Evolutionary conservation across 768 basidiomycete genomes (phyloP), one percentile per base, ranked within the genome.

Genomic region (Erythrobasidium yunnanense): DNA sequence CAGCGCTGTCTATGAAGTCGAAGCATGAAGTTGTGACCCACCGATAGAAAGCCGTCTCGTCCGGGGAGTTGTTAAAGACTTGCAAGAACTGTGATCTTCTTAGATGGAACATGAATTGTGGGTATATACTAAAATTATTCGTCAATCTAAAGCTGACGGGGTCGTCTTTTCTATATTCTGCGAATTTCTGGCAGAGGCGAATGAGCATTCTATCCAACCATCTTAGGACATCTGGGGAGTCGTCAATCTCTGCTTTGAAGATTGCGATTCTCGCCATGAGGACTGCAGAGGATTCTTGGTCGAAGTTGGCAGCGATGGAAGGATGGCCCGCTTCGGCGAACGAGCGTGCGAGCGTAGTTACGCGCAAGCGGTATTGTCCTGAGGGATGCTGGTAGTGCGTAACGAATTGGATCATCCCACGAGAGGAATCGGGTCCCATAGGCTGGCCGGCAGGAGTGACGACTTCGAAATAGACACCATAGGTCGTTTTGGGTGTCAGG

Each of bases 41-140:
- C 90, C 92, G 82, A 77, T 96, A 97, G 81, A 93, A 97, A 15
- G 92, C 95, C 20, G 92, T 96, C 79, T 99, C 95, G 76, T 99
- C 95, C 6, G 95, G 95, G 81, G 90, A 92, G 81, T 96, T 99
- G 78, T 97, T 97, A 79, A 97, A 97, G 60, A 97, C 92, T 78
- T 99, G 95, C 75, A 99, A 80, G 80, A 99, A 97, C 78, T 97
- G 93, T 81, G 88, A 90, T 75, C 95, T 80, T 66, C 93, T 82
- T 68, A 99, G 77, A 78, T 99, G 95, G 85, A 97, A 99, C 95
- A 97, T 99, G 80, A 99, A 99, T 75, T 97, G 95, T 17, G 95
- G 95, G 76, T 99, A 99, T 72, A 99, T 96, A 75, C 88, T 88
- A 78, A 99, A 97, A 77, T 95, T 95, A 75, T 95, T 90, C 63